phyloP scores from a whole-genome alignment of 2,329 filamentous ascomycete genomes.

The Hansfordia pulvinata region DNA sequence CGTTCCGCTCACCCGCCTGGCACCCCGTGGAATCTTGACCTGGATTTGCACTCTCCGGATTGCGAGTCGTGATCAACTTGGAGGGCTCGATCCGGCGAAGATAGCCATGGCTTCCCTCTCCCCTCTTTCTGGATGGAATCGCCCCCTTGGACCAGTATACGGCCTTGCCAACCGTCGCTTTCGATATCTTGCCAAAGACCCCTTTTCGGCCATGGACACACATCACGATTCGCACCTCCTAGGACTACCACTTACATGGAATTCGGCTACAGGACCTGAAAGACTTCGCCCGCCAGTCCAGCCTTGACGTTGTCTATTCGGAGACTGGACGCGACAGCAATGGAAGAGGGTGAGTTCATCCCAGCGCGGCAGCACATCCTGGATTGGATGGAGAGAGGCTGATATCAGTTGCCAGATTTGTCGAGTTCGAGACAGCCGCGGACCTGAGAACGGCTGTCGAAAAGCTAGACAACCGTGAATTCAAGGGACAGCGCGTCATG shows the following conservation, averaged over 20 bases:
- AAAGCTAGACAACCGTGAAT: constrained; percentile 85
- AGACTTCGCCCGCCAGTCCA: constrained; percentile 96
- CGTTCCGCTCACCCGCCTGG: constrained; percentile 16
- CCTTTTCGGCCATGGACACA: too few relatives aligned
- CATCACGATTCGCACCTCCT: too few relatives aligned
- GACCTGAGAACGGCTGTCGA: constrained; percentile 87
- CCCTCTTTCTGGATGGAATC: too few relatives aligned
- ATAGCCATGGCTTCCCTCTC: too few relatives aligned
- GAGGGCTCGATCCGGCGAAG: too few relatives aligned
- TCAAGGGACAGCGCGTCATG: constrained; percentile 77
- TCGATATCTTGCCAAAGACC: too few relatives aligned
- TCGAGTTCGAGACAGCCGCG: constrained; percentile 89
- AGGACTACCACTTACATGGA: constrained; percentile 67
- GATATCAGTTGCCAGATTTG: too few relatives aligned
- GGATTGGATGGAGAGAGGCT: too few relatives aligned
- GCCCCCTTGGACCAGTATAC: too few relatives aligned
- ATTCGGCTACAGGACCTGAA: constrained; percentile 89
- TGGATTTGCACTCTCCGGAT: constrained; percentile 9
- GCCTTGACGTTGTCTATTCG: constrained; percentile 94
- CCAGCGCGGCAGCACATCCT: background rate
- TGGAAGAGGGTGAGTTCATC: constrained; percentile 65
- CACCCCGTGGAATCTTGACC: constrained; percentile 18
- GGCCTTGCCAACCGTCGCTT: too few relatives aligned
- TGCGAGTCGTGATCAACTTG: too few relatives aligned
- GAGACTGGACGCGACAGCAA: constrained; percentile 88